Evolutionary conservation across 805 yeast genomes (phyloP), one percentile per base, ranked within the genome.

Genomic region (Maudiozyma saulgeensis): DNA sequence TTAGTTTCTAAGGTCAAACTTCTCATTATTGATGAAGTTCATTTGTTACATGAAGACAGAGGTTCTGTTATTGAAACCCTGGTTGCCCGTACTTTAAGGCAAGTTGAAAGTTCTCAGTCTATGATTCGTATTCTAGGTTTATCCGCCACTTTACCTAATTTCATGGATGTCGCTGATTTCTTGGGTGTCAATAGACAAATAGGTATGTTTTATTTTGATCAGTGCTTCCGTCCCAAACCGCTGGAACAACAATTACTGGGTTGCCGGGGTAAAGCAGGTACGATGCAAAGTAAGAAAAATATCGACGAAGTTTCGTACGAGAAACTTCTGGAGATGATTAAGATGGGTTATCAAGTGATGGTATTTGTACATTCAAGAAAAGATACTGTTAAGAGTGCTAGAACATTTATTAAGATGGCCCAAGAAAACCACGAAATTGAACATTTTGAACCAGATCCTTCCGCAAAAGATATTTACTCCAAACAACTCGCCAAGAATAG

Each of bases 21-120:
- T 13, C 69, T 93, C 50, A 87, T 93, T 51, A 90, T 93, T 52
- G 99, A 93, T 73, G 99, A 93, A 68, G 98, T 93, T 0, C 99
- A 93, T 74, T 72, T 93, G 61, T 74, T 93, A 47, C 98, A 93
- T 59, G 99, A 93, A 77, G 99, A 93, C 49, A 80, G 99, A 72
- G 99, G 99, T 58, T 87, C 97, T 8, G 99, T 93, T 6, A 87
- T 93, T 53, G 99, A 93, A 66, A 89, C 97, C 0, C 71, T 90
- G 47, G 96, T 90, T 3, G 96, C 97, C 0, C 79, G 98, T 68
- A 93, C 99, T 0, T 74, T 90, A 52, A 73, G 99, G 50, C 97
- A 90, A 61, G 98, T 93, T 4, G 99, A 93, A 63, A 80, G 95
- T 52, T 79, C 95, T 0, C 99, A 93, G 63, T 82, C 87, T 46